phyloP scores from a whole-genome alignment of 2,329 filamentous ascomycete genomes.

The Cercospora sp. region DNA sequence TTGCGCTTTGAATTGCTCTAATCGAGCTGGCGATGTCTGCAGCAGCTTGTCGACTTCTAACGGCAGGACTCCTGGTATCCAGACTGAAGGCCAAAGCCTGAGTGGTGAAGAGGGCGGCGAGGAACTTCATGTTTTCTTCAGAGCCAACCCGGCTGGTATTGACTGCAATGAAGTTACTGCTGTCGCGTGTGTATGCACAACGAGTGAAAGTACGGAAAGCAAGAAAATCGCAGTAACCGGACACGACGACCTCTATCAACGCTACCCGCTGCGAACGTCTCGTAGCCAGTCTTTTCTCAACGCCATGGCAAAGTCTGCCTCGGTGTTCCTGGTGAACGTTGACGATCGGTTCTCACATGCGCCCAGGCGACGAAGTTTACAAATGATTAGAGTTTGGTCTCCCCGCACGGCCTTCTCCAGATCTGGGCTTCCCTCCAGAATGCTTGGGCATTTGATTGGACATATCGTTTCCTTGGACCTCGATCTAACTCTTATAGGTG shows the following conservation, averaged over 20 bases:
- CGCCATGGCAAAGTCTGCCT: conserved; percentile 5
- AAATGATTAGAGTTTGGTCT: conserved; percentile 2
- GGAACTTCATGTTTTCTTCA: conserved; percentile 20
- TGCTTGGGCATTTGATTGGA: neutral
- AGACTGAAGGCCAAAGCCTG: conserved; percentile 20
- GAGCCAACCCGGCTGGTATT: neutral
- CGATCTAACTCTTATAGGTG: neutral
- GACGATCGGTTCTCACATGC: conserved; percentile 6
- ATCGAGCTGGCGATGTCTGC: conserved; percentile 16
- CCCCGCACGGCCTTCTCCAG: conserved; percentile 10
- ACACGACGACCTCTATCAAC: conserved; percentile 10
- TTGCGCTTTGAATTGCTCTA: conserved; percentile 18
- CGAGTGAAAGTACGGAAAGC: conserved; percentile 1
- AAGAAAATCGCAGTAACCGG: conserved; percentile 11
- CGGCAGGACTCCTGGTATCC: conserved; percentile 7
- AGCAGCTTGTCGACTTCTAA: conserved; percentile 20
- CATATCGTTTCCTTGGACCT: neutral
- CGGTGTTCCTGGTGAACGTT: conserved; percentile 7
- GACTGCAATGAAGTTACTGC: neutral
- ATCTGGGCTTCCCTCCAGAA: neutral
- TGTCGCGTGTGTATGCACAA: conserved; percentile 12
- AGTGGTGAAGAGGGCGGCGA: conserved; percentile 15
- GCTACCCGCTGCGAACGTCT: conserved; percentile 13
- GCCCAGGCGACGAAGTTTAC: neutral
- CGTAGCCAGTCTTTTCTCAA: conserved; percentile 5